Percentiles rank a stretch among this genome's conserved stretches.
phyloP scores from a whole-genome alignment of 2,329 filamentous ascomycete species.

The Metarhizium humberi region DNA sequence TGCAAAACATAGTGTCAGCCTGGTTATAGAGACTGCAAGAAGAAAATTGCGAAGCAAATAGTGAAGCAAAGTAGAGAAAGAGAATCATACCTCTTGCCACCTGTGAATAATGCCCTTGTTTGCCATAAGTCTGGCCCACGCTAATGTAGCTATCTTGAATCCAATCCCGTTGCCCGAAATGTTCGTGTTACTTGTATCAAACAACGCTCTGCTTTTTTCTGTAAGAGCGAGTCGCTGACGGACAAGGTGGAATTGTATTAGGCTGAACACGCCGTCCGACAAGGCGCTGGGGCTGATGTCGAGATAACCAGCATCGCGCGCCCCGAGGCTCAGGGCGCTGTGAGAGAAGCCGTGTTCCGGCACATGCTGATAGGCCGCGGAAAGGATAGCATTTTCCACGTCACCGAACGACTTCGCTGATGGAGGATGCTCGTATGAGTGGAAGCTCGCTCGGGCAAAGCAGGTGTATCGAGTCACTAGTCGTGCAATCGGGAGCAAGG shows the following conservation, averaged over 20 bases:
- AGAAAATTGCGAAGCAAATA: neutral
- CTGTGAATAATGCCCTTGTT: conserved; percentile 64
- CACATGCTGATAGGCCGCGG: conserved; percentile 70
- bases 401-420: conserved; percentile 52
- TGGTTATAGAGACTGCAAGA: too few relatives aligned
- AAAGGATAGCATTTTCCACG: conserved; percentile 68
- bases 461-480: neutral
- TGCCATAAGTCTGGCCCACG: conserved; percentile 66
- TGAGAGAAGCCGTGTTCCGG: conserved; percentile 75
- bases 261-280: conserved; percentile 67
- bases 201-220: conserved; percentile 25
- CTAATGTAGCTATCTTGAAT: conserved; percentile 58
- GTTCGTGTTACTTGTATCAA: conserved; percentile 20
- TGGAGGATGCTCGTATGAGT: conserved; percentile 61
- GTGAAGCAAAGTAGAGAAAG: neutral
- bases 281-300: conserved; percentile 81
- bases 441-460: conserved; percentile 40
- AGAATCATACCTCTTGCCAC: conserved; percentile 68
- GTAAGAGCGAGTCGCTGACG: conserved; percentile 55
- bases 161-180: conserved; percentile 33
- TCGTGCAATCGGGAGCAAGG: neutral
- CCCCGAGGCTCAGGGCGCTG: conserved; percentile 64
- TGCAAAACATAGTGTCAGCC: neutral
- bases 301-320: conserved; percentile 75
- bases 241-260: conserved; percentile 71